Evolutionary conservation across 2,329 filamentous ascomycete genomes (phyloP).

Genomic region (Dactylellina parvicollis): DNA sequence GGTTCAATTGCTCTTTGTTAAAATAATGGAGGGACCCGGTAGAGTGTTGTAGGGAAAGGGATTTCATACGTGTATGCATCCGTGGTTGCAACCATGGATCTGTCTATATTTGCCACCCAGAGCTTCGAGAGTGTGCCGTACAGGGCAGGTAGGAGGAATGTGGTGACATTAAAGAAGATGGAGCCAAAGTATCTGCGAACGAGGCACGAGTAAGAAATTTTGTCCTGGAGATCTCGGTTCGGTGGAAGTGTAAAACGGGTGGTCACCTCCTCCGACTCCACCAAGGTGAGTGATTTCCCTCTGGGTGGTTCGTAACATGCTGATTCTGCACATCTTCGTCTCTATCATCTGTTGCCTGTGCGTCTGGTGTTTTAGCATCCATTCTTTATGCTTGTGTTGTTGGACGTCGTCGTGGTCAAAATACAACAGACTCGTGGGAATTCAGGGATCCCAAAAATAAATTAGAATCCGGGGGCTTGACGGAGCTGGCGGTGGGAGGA

Average conservation of each 20-base stretch:
- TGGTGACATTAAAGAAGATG: conserved; percentile 70
- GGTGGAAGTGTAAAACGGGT: not conserved
- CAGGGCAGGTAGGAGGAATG: conserved; percentile 73
- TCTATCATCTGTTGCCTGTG: conserved; percentile 45
- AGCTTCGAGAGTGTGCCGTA: conserved; percentile 75
- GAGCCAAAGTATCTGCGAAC: conserved; percentile 66
- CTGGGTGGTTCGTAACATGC: not conserved
- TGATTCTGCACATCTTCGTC: conserved; percentile 21
- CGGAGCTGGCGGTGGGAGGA: not conserved
- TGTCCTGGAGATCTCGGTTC: not conserved
- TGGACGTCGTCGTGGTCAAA: conserved; percentile 20
- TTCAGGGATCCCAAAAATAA: not conserved
- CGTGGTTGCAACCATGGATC: conserved; percentile 71
- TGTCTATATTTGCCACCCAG: conserved; percentile 76
- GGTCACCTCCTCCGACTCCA: conserved; percentile 32
- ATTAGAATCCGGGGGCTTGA: not conserved
- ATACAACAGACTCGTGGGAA: conserved; percentile 3
- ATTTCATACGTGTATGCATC: conserved; percentile 61
- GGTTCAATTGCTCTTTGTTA: not conserved
- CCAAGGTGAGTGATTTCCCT: not conserved
- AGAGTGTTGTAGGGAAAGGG: not conserved
- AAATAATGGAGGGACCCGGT: not conserved
- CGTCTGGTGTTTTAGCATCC: conserved; percentile 27
- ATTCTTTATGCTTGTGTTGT: not conserved
- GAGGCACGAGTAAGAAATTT: not conserved